phyloP scores from a whole-genome alignment of 257 asterid species.

The Gynochthodes officinalis region DNA sequence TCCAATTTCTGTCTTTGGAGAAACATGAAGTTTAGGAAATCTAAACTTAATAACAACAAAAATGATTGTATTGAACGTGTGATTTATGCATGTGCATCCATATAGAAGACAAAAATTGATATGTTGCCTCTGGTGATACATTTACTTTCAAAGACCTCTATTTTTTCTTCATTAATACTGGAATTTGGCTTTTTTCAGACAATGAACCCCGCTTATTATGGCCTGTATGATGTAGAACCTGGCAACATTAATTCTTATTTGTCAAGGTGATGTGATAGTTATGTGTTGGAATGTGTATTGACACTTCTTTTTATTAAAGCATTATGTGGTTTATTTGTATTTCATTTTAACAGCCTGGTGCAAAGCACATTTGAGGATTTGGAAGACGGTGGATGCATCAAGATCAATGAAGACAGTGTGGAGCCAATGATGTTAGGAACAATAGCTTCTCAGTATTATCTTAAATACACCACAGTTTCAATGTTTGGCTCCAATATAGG shows the following conservation, averaged over 20 bases:
- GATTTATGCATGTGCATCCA: not conserved
- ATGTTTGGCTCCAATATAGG: conserved; percentile 94
- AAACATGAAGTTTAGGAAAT: not conserved
- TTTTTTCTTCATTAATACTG: conserved; percentile 11
- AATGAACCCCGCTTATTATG: conserved; percentile 92
- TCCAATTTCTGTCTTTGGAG: not conserved
- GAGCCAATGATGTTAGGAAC: conserved; percentile 98
- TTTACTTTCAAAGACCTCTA: not conserved
- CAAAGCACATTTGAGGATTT: conserved; percentile 89
- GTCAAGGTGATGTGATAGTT: conserved; percentile 62
- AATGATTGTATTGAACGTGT: not conserved
- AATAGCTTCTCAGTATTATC: conserved; percentile 89
- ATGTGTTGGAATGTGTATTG: conserved; percentile 12
- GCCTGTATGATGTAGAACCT: conserved; percentile 77
- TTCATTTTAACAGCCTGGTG: conserved; percentile 52
- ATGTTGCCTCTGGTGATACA: not conserved
- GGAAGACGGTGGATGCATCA: conserved; percentile 95
- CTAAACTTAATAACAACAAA: too few species aligned
- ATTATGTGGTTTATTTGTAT: conserved; percentile 13
- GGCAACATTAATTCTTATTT: conserved; percentile 75
- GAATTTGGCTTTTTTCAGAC: conserved; percentile 42
- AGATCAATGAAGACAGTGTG: conserved; percentile 73
- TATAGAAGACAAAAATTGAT: not conserved
- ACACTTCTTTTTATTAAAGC: conserved; percentile 8
- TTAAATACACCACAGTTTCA: conserved; percentile 85